Base-by-base conservation (phyloP, 2,329 filamentous ascomycete genomes). In the Elsinoe batatas region DNA sequence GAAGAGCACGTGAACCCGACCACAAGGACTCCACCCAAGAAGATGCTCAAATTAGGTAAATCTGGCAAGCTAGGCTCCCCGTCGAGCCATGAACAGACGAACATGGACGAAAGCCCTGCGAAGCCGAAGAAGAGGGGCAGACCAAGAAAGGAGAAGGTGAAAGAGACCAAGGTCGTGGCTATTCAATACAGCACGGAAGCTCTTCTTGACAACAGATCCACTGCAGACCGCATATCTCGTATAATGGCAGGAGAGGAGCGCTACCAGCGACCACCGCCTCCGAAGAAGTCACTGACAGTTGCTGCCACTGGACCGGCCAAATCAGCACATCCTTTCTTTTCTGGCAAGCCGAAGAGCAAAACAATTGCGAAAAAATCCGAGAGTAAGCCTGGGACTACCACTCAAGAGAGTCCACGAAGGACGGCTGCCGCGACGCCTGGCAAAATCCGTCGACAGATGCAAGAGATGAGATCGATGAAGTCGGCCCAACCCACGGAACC, bases 281-380 rank as follows among this genome's bases (percentile, higher is more conserved):
- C 33, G 3, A 32, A 33, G 7, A 43, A 38, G 33, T 17, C n/a
- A 3, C n/a, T 32, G 17, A 10, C 54, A 1, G 32, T 42, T 15
- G 43, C 47, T 47, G 62, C 63, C 12, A 64, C 62, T 13, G 62
- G 47, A 22, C 40, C 69, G 42, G 61, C 67, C 5, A 82, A 79
- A 62, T 61, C 73, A 1, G 78, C 80, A 0, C 83, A 90, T 68
- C 85, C 86, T 0, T 87, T 90, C 64, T 90, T 90, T 64, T 65
- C 77, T 13, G 80, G 78, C 5, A 86, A 83, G 61, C 18, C 73
- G 5, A 67, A 69, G 7, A 66, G 65, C 5, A 50, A 58, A 17
- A 15, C 5, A 58, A 26, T 43, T 22, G 33, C 11, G 61, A 38
- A 64, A 63, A 51, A 59, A 64, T 20, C 61, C 63, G 5, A 44